Percentiles rank a stretch among this genome's conserved stretches.
Conservation (phyloP, 495 filamentous ascomycete species). For the Amniculicola lignicola region DNA sequence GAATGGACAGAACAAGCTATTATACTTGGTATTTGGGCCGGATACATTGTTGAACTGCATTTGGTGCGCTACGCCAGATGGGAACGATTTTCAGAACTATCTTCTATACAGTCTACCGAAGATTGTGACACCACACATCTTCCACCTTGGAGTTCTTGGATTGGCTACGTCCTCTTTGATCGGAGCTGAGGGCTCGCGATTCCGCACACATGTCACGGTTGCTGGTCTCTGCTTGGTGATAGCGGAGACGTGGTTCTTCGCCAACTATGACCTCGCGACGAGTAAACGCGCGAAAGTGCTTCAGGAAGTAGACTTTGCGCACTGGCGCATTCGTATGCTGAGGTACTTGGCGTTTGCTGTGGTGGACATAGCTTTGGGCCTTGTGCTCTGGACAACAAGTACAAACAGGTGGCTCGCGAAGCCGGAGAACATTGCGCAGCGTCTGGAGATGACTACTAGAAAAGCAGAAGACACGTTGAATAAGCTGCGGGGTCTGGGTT, state of each 20-base stretch:
- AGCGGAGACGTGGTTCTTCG: slow-evolving; percentile 61
- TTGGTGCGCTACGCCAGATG: slow-evolving; percentile 66
- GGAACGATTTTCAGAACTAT: slow-evolving; percentile 63
- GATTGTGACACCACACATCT: slow-evolving; percentile 69
- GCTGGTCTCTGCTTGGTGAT: slow-evolving; percentile 57
- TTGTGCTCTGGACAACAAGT: slow-evolving; percentile 65
- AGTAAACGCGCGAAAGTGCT: slow-evolving; percentile 59
- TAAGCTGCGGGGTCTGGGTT: slow-evolving; percentile 54
- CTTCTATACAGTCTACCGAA: slow-evolving; percentile 77
- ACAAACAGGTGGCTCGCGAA: slow-evolving; percentile 68
- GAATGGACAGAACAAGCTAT: slow-evolving; percentile 65
- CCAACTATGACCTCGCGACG: slow-evolving; percentile 57
- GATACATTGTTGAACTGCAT: slow-evolving; percentile 66
- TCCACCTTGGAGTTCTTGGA: slow-evolving; percentile 68
- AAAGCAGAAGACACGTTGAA: slow-evolving; percentile 46
- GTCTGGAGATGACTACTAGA: slow-evolving; percentile 45
- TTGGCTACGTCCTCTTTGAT: slow-evolving; percentile 58
- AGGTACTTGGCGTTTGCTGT: slow-evolving; percentile 58
- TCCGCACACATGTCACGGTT: slow-evolving; percentile 68
- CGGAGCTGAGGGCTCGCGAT: slow-evolving; percentile 57
- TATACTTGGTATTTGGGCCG: slow-evolving; percentile 82
- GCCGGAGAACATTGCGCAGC: slow-evolving; percentile 51
- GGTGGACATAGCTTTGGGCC: slow-evolving; percentile 59
- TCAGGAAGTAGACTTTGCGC: slow-evolving; percentile 61
- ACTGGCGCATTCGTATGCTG: slow-evolving; percentile 60